Evolutionary conservation across 305 asterid species (phyloP), one percentile per base, ranked within the genome.

Genomic region (Fraxinus baroniana): DNA sequence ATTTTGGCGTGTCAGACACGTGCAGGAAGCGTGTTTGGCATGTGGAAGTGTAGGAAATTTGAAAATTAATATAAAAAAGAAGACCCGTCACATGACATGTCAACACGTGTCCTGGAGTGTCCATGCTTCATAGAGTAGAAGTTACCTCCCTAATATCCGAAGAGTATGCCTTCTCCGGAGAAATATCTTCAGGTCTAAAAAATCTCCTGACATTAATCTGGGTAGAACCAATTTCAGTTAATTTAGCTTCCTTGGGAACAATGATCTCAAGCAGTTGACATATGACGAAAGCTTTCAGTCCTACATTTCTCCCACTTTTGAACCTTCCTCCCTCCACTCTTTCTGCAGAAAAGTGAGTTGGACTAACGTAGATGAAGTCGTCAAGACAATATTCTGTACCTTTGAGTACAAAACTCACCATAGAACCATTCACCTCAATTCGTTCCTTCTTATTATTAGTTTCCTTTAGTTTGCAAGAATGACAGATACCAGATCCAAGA

Each of bases 251-350:
- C 85, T 89, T 85, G 64, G 49, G 82, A 22, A 85, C 87, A 78
- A 89, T 79, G 82, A 96, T 89, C 84, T 92, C 95, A 79, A 96
- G 91, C 85, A 96, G 84, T 84, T 94, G 98, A 84, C 98, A 93
- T 70, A 96, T 79, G 74, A 85, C 92, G 86, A 89, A 89, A 39
- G 98, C 93, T 89, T 88, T 94, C 85, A 96, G 83, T 39, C 99
- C 98, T 78, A 96, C 98, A 87, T 96, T 96, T 86, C 95, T 94
- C 81, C 98, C 98, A 49, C 95, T 89, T 88, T 94, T 94, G 87
- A 87, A 88, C 74, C 86, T 83, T 85, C 86, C 97, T 84, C 85
- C 80, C 79, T 88, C 97, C 88, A 62, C 32, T 22, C 80, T 90
- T 86, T 88, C 93, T 73, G 90, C 78, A 73, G 84, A 86, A 86